A percentile compares a stretch with the other conserved stretches of the same genome.
These are phyloP conservation scores for Tagetes erecta DNA, from an alignment of 129 eudicot species.

Conservation along the genomic window DNA sequence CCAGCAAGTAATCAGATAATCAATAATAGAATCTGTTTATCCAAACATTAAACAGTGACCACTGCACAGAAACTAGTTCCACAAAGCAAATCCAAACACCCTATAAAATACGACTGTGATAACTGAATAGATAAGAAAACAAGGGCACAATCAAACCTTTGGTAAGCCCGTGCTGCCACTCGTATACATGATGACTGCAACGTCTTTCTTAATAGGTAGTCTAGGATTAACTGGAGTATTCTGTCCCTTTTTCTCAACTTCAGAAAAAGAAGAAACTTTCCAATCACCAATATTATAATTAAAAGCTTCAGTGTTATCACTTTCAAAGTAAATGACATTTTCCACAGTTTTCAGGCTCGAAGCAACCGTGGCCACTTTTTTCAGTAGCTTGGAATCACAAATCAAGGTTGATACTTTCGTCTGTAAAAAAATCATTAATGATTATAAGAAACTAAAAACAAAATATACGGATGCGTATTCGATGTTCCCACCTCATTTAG, in stretches of 20 bases:
- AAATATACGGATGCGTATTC: neutral
- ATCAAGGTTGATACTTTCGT: slow-evolving; percentile 87
- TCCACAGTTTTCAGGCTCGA: slow-evolving; percentile 61
- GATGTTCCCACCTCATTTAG: slow-evolving; percentile 72
- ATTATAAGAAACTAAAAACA: slow-evolving; percentile 5
- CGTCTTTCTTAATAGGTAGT: slow-evolving; percentile 72
- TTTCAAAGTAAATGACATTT: slow-evolving; percentile 78
- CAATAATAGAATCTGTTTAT: neutral
- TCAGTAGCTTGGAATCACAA: slow-evolving; percentile 78
- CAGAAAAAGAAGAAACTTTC: slow-evolving; percentile 60
- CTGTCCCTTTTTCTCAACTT: slow-evolving; percentile 78
- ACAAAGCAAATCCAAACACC: slow-evolving; percentile 1
- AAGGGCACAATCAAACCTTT: slow-evolving; percentile 58
- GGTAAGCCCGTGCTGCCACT: slow-evolving; percentile 99
- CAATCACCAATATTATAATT: slow-evolving; percentile 37
- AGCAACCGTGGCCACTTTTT: slow-evolving; percentile 70
- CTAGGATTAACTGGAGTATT: slow-evolving; percentile 46
- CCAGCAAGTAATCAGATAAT: neutral
- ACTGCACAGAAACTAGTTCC: neutral
- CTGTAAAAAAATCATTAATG: slow-evolving; percentile 42
- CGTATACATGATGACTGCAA: slow-evolving; percentile 97
- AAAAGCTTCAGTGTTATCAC: slow-evolving; percentile 40
- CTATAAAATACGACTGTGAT: neutral
- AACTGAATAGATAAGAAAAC: neutral
- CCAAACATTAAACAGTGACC: neutral